phyloP scores from a whole-genome alignment of 768 basidiomycete species.

The Termitomyces eurrhizus region DNA sequence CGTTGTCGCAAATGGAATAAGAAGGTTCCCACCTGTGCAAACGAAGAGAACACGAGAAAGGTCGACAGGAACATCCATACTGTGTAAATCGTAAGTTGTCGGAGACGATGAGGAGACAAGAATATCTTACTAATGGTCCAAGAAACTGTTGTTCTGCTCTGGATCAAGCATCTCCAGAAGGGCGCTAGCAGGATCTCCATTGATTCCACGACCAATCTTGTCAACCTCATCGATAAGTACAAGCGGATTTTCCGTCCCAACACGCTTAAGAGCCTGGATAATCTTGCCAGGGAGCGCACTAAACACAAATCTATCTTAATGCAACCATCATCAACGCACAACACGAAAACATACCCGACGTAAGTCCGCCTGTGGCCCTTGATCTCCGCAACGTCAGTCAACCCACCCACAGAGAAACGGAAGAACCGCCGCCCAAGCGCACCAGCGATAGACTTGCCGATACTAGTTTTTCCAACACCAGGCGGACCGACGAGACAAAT shows the following conservation, averaged over 20 bases:
- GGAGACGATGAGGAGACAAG: neutral
- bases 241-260: constrained; percentile 90
- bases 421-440: constrained; percentile 92
- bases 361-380: constrained; percentile 98
- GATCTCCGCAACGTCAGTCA: constrained; percentile 98
- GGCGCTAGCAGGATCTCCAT: constrained; percentile 91
- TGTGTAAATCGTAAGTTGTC: constrained; percentile 25
- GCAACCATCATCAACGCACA: neutral
- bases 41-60: constrained; percentile 96
- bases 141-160: constrained; percentile 91
- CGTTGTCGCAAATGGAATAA: neutral
- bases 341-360: constrained; percentile 60
- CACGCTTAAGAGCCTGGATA: constrained; percentile 89
- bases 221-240: constrained; percentile 96
- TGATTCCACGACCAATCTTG: constrained; percentile 88
- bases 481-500: constrained; percentile 95
- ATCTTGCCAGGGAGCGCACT: constrained; percentile 93
- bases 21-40: constrained; percentile 55
- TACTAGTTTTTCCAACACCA: constrained; percentile 96
- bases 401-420: constrained; percentile 93
- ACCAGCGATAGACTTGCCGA: constrained; percentile 92
- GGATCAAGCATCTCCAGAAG: constrained; percentile 92
- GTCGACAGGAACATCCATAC: constrained; percentile 96
- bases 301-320: constrained; percentile 1
- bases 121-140: constrained; percentile 87